phyloP scores from a whole-genome alignment of 768 basidiomycete genomes.

The Leccinum arenicola region DNA sequence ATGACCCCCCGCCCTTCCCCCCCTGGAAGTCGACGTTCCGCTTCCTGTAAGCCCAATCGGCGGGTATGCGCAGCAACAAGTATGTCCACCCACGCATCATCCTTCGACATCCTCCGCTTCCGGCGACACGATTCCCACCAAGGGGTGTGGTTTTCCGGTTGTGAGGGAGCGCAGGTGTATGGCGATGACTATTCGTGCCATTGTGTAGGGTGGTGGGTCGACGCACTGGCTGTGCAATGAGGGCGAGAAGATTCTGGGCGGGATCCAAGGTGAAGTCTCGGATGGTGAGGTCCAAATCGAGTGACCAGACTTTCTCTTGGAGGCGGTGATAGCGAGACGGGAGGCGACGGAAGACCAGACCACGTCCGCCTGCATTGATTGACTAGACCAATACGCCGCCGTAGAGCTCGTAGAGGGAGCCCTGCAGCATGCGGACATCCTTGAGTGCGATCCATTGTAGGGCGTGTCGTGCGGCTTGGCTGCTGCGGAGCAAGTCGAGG shows the following conservation, averaged over 20 bases:
- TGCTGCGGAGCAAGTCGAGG: constrained; percentile 36
- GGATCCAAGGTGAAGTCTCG: constrained; percentile 68
- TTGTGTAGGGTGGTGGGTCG: constrained; percentile 11
- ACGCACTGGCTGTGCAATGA: constrained; percentile 38
- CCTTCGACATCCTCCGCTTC: constrained; percentile 44
- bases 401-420: constrained; percentile 56
- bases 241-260: constrained; percentile 59
- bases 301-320: constrained; percentile 42
- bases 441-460: constrained; percentile 34
- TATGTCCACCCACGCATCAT: constrained; percentile 89
- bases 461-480: constrained; percentile 39
- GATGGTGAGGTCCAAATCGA: constrained; percentile 36
- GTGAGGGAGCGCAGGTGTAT: constrained; percentile 47
- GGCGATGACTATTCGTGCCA: constrained; percentile 15
- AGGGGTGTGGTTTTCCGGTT: constrained; percentile 45
- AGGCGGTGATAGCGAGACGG: constrained; percentile 51
- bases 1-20: constrained; percentile 22
- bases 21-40: constrained; percentile 31
- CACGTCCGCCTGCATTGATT: neutral
- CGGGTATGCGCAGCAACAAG: constrained; percentile 59
- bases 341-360: constrained; percentile 44
- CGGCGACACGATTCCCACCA: constrained; percentile 16
- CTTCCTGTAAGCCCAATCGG: constrained; percentile 57
- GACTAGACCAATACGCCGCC: constrained; percentile 55
- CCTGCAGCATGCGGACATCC: constrained; percentile 39